These are phyloP conservation scores for Hypoxylon perforatum DNA, from an alignment of 495 filamentous ascomycete species.

Conservation along the genomic window DNA sequence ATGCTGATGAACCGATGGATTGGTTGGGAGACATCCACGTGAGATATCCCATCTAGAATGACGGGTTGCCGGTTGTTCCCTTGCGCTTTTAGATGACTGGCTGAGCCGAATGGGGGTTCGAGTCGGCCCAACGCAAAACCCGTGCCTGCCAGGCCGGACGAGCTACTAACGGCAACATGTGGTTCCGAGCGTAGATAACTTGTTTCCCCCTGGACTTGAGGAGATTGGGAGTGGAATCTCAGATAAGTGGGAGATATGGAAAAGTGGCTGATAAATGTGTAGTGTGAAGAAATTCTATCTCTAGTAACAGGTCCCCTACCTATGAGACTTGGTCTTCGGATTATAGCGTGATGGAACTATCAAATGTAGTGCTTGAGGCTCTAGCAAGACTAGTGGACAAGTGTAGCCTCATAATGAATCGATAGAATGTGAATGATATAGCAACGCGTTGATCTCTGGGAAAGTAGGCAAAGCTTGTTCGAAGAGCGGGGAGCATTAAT, in stretches of 20 bases:
- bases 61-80: conserved; percentile 6
- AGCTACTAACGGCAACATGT: conserved; percentile 1
- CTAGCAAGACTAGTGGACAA: not conserved
- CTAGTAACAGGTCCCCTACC: too few species aligned
- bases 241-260: not conserved
- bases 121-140: conserved; percentile 2
- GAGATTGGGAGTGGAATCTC: too few species aligned
- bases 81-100: not conserved
- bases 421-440: not conserved
- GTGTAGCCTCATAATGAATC: not conserved
- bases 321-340: too few species aligned
- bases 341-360: not conserved
- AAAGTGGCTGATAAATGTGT: not conserved
- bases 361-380: not conserved
- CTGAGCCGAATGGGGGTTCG: not conserved
- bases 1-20: conserved; percentile 22
- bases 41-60: conserved; percentile 21
- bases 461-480: not conserved
- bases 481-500: not conserved
- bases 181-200: conserved; percentile 4
- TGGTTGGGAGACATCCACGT: conserved; percentile 23
- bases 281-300: not conserved
- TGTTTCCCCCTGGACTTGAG: conserved; percentile 3
- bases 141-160: not conserved
- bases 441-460: not conserved